Evolutionary conservation across 129 eudicot genomes (phyloP).

Genomic region (Centrapalus pauciflorus): DNA sequence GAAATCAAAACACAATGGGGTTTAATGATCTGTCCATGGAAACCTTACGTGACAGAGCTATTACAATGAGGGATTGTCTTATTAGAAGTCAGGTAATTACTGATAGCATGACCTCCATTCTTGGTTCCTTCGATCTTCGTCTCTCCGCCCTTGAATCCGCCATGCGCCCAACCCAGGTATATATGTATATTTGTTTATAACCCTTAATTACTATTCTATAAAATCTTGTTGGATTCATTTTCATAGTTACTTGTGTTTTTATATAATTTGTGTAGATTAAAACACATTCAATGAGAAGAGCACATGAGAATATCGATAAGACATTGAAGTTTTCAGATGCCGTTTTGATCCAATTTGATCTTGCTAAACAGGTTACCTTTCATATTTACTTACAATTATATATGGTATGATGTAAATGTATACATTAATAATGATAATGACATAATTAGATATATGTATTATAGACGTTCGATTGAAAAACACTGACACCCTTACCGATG

Average conservation of each 20-base stretch:
- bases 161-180: constrained; percentile 95
- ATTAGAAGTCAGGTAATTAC: constrained; percentile 67
- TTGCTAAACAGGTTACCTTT: constrained; percentile 56
- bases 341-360: constrained; percentile 61
- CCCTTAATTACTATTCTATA: neutral
- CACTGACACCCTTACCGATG: too few species aligned
- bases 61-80: constrained; percentile 64
- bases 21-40: constrained; percentile 44
- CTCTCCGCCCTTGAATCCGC: constrained; percentile 97
- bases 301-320: constrained; percentile 89
- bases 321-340: constrained; percentile 72
- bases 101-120: constrained; percentile 71
- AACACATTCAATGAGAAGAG: constrained; percentile 81
- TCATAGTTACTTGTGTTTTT: neutral
- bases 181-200: neutral
- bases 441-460: neutral
- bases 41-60: constrained; percentile 61
- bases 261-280: constrained; percentile 51
- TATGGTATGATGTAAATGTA: neutral
- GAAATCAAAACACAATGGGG: constrained; percentile 31
- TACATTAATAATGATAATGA: too few species aligned
- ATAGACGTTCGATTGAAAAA: neutral
- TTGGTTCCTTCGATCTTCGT: constrained; percentile 90
- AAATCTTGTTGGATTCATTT: neutral
- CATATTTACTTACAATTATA: neutral